Evolutionary conservation across 2,329 filamentous ascomycete genomes (phyloP), one percentile per base, ranked within the genome.

Genomic region (Aureobasidium uvarum): DNA sequence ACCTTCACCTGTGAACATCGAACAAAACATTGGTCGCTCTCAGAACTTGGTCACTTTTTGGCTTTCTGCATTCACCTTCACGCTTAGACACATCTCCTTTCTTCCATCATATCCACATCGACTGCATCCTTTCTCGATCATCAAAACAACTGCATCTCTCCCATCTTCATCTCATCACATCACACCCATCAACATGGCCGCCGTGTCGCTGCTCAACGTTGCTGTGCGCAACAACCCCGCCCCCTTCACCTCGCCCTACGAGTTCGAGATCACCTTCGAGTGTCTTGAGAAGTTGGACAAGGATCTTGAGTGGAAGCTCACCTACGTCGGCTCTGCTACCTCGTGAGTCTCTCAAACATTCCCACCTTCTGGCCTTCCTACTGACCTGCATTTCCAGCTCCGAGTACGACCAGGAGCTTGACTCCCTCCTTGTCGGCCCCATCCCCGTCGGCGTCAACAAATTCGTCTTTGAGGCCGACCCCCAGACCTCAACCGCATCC

Each of bases 291-390:
- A 89, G 71, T 85, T 99, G 45, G 91, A 96, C 77, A 97, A 97
- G 80, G 95, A 99, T 80, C 88, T 99, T 68, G 95, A 99, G 81
- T 99, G 95, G 95, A 99, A 99, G 81, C 84, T 99, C 73, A 99
- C 92, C 77, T 99, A 99, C 73, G 95, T 99, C 75, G 96, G 95
- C 74, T 99, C 95, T 72, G 95, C 96, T 69, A 98, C 94, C 66
- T 96, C 92, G 90, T 96, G 84, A 82, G 90, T 38, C 62, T 52
- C 62, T 56, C 58, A 43, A 10, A 41, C 56, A 16, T 65, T 3
- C 64, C 72, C 72, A 67, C 72, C 23, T 31, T 11, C 16, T 43
- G n/a, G 18, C 16, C 46, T 10, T 11, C 33, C 18, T 50, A 65
- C 50, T 58, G 51, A 66, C 60, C 39, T 46, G 3, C 45, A 46